Percentiles rank a stretch among this genome's conserved stretches.
phyloP scores from a whole-genome alignment of 495 filamentous ascomycete genomes.

The Talaromyces thailandensis region DNA sequence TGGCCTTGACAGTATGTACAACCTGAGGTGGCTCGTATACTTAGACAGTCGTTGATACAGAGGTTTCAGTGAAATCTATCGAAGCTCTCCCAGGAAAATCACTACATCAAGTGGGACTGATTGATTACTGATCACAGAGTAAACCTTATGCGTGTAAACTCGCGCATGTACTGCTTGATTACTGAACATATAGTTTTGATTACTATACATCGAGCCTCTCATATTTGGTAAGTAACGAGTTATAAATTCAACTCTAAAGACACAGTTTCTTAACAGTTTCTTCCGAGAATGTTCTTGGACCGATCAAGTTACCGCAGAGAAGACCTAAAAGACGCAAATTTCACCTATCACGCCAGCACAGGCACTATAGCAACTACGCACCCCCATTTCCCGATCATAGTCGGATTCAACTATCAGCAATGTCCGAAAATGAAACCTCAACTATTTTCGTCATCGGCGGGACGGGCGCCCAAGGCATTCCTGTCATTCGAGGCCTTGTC shows the following conservation, averaged over 20 bases:
- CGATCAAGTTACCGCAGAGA: no score
- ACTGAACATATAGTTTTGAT: neutral
- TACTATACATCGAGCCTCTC: neutral
- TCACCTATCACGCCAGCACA: neutral
- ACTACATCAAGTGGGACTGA: no score
- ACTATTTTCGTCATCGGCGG: slow-evolving; percentile 37
- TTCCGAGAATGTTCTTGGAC: neutral
- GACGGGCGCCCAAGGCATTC: slow-evolving; percentile 47
- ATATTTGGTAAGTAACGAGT: neutral
- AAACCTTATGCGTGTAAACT: no score
- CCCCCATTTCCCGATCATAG: neutral
- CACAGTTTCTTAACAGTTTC: neutral
- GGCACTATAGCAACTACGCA: neutral
- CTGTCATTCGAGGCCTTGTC: slow-evolving; percentile 33
- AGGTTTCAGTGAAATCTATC: no score
- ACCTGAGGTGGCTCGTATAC: no score
- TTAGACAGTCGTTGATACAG: no score
- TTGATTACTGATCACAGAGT: no score
- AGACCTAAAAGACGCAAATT: neutral
- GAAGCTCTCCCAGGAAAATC: no score
- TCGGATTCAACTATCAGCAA: neutral
- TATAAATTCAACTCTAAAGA: neutral
- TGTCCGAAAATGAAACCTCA: neutral
- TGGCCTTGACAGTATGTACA: no score
- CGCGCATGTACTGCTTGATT: neutral